phyloP scores from a whole-genome alignment of 805 yeast genomes.

The Candida argentea region DNA sequence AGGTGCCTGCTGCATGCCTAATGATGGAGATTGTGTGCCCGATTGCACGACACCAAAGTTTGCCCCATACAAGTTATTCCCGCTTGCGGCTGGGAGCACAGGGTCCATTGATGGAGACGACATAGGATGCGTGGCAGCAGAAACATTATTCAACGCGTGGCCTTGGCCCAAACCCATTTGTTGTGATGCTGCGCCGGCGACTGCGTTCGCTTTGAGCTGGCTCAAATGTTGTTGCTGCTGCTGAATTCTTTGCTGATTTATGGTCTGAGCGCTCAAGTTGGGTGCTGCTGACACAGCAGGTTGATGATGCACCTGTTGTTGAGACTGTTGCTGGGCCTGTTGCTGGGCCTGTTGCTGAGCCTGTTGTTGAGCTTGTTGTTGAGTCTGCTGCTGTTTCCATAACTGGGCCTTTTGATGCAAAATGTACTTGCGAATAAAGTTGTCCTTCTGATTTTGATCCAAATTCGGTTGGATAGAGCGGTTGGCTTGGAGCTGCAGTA shows the following conservation, averaged over 20 bases:
- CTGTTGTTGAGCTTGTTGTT: constrained; percentile 17
- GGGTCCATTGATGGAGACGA: constrained; percentile 10
- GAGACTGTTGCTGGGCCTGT: neutral
- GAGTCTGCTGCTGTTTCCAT: constrained; percentile 20
- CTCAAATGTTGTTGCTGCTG: constrained; percentile 3
- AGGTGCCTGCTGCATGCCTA: neutral
- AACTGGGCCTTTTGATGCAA: constrained; percentile 25
- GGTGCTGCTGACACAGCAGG: neutral
- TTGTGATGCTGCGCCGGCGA: constrained; percentile 7
- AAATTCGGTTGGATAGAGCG: constrained; percentile 24
- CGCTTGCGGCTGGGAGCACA: neutral
- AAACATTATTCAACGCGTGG: too few relatives aligned
- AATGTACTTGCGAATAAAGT: constrained; percentile 28
- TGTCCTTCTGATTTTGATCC: constrained; percentile 28
- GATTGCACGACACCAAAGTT: neutral
- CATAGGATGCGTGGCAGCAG: too few relatives aligned
- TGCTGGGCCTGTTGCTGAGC: constrained; percentile 5
- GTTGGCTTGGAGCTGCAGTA: constrained; percentile 24
- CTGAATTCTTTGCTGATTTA: neutral
- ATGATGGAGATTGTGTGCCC: constrained; percentile 1
- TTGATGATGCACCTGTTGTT: constrained; percentile 1
- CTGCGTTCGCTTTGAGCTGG: constrained; percentile 8
- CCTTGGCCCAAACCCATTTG: too few relatives aligned
- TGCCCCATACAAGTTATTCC: constrained; percentile 1
- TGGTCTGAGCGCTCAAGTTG: neutral